These are phyloP conservation scores for Drechslerella stenobrocha DNA, from an alignment of 2,329 filamentous ascomycete species.

Conservation along the genomic window DNA sequence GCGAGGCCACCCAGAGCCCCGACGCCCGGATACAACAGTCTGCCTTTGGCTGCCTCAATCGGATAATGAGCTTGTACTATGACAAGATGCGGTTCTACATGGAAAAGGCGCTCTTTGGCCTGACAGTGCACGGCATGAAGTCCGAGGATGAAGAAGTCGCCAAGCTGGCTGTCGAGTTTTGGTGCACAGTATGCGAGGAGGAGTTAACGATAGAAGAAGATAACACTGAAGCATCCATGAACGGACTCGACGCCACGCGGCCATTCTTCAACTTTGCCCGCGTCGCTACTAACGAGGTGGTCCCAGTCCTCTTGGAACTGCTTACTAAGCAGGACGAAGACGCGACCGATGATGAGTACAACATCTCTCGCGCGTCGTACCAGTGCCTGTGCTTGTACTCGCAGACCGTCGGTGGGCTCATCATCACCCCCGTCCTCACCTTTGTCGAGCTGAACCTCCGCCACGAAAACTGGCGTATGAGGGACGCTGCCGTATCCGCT, in stretches of 20 bases:
- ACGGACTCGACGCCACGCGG: constrained; percentile 69
- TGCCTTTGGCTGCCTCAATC: constrained; percentile 94
- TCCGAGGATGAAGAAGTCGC: constrained; percentile 95
- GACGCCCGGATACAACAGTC: constrained; percentile 92
- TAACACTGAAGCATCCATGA: constrained; percentile 67
- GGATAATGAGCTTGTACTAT: constrained; percentile 98
- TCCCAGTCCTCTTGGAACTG: constrained; percentile 83
- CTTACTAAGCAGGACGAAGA: constrained; percentile 98
- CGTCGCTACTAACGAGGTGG: constrained; percentile 89
- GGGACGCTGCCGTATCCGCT: constrained; percentile 93
- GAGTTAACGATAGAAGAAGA: constrained; percentile 98
- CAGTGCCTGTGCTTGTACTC: constrained; percentile 95
- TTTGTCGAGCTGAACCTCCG: constrained; percentile 93
- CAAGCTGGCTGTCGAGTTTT: constrained; percentile 97
- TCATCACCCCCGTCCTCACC: constrained; percentile 81
- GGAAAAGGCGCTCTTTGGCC: constrained; percentile 97
- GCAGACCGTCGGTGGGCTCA: constrained; percentile 80
- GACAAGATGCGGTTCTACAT: constrained; percentile 99
- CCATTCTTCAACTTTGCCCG: constrained; percentile 95
- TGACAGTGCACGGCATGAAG: constrained; percentile 99
- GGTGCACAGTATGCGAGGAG: constrained; percentile 99
- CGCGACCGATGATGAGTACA: constrained; percentile 95
- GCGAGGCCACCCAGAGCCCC: constrained; percentile 92
- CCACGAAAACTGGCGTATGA: constrained; percentile 87
- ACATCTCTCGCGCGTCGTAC: constrained; percentile 90